These are phyloP conservation scores for Trichoderma sp. DNA, from an alignment of 2,329 filamentous ascomycete genomes.

Conservation along the genomic window DNA sequence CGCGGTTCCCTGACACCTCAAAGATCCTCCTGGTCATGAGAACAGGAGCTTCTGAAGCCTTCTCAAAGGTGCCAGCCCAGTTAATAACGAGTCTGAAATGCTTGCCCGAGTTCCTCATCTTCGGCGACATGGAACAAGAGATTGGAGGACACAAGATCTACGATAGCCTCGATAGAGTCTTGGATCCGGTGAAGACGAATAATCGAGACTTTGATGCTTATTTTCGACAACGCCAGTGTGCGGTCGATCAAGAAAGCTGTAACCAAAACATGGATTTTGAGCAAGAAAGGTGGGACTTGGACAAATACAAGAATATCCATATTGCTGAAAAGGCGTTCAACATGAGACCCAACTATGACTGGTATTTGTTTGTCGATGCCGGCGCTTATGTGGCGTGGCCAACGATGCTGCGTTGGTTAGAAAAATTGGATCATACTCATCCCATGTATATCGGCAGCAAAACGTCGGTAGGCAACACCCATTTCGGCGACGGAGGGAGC, in stretches of 20 bases:
- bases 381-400: slow-evolving; percentile 62
- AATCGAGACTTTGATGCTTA: slow-evolving; percentile 58
- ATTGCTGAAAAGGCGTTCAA: slow-evolving; percentile 59
- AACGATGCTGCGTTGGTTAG: slow-evolving; percentile 55
- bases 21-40: slow-evolving; percentile 58
- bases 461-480: slow-evolving; percentile 46
- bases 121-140: slow-evolving; percentile 58
- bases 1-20: slow-evolving; percentile 49
- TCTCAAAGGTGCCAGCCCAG: slow-evolving; percentile 57
- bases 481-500: slow-evolving; percentile 61
- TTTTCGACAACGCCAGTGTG: slow-evolving; percentile 50
- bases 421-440: slow-evolving; percentile 47
- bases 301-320: slow-evolving; percentile 67
- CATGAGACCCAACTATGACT: slow-evolving; percentile 56
- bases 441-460: slow-evolving; percentile 56
- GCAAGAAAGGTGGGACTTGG: slow-evolving; percentile 55
- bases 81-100: slow-evolving; percentile 57
- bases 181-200: slow-evolving; percentile 47
- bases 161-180: slow-evolving; percentile 53
- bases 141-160: slow-evolving; percentile 50
- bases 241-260: slow-evolving; percentile 51
- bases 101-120: slow-evolving; percentile 57
- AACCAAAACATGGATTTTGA: slow-evolving; percentile 38
- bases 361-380: slow-evolving; percentile 64
- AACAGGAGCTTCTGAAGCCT: slow-evolving; percentile 60